Conservation (phyloP, 2,329 filamentous ascomycete genomes). For the Aspergillus pseudoterreus region DNA sequence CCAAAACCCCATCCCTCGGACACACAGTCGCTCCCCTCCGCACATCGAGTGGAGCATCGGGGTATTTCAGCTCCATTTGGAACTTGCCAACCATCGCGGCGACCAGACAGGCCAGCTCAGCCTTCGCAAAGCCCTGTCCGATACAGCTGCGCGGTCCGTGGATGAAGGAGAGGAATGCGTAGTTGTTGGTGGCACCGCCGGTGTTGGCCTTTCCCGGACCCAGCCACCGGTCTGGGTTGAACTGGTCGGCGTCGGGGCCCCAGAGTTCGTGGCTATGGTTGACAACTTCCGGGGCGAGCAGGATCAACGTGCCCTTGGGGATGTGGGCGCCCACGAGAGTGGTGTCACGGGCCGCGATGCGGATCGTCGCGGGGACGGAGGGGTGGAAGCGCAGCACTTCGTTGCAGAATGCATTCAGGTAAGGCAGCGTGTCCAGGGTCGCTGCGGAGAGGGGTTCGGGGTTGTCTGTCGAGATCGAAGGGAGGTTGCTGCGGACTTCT, state of each 20-base stretch:
- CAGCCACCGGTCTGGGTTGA: slow-evolving; percentile 77
- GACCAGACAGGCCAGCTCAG: slow-evolving; percentile 80
- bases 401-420: slow-evolving; percentile 73
- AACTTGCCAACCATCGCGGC: slow-evolving; percentile 75
- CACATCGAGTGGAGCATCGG: slow-evolving; percentile 58
- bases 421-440: slow-evolving; percentile 66
- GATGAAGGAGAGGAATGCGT: slow-evolving; percentile 74
- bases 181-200: slow-evolving; percentile 73
- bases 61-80: slow-evolving; percentile 62
- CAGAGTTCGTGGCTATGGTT: slow-evolving; percentile 69
- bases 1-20: slow-evolving; percentile 68
- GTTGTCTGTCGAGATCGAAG: slow-evolving; percentile 51
- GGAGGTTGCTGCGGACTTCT: slow-evolving; percentile 63
- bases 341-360: slow-evolving; percentile 63
- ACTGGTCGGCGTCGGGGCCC: slow-evolving; percentile 70
- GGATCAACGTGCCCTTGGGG: slow-evolving; percentile 66
- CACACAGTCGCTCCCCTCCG: slow-evolving; percentile 67
- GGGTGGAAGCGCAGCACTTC: slow-evolving; percentile 72
- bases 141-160: slow-evolving; percentile 86
- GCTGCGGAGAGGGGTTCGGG: slow-evolving; percentile 62
- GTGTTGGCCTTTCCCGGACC: slow-evolving; percentile 51
- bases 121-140: slow-evolving; percentile 72
- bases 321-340: slow-evolving; percentile 61
- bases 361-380: slow-evolving; percentile 68
- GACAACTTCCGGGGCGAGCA: slow-evolving; percentile 62